phyloP scores from a whole-genome alignment of 345 rosid species.

The Corchorus olitorius region DNA sequence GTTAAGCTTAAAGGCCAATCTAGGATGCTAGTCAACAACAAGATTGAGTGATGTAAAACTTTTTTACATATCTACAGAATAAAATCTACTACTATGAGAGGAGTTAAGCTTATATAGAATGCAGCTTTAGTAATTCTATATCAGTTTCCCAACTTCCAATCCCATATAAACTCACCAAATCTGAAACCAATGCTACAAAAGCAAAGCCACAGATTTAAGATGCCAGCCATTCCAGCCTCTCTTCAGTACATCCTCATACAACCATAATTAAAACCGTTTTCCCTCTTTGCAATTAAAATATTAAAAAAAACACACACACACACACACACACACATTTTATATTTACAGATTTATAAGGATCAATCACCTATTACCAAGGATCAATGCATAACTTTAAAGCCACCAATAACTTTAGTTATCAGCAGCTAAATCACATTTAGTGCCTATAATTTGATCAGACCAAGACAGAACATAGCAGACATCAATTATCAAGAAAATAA shows the following conservation, averaged over 20 bases:
- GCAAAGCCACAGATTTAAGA: background rate
- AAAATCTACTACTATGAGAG: background rate
- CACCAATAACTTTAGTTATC: constrained; percentile 5
- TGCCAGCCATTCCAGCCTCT: constrained; percentile 5
- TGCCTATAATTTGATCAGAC: background rate
- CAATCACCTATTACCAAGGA: background rate
- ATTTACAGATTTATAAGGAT: background rate
- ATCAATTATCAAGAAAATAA: background rate
- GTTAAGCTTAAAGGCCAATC: background rate
- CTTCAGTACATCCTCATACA: background rate
- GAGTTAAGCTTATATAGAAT: background rate
- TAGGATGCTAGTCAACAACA: background rate
- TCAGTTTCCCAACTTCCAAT: constrained; percentile 7
- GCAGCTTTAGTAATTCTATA: background rate
- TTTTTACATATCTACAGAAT: background rate
- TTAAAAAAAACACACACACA: too few species aligned
- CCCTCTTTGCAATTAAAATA: background rate
- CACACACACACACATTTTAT: background rate
- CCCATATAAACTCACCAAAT: background rate
- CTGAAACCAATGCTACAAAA: background rate
- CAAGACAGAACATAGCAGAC: background rate
- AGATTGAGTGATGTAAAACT: background rate
- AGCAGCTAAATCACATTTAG: background rate
- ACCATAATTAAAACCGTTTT: background rate
- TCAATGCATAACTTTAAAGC: background rate